Base-by-base conservation (phyloP, 805 yeast species). In the Pichia sporocuriosa region DNA sequence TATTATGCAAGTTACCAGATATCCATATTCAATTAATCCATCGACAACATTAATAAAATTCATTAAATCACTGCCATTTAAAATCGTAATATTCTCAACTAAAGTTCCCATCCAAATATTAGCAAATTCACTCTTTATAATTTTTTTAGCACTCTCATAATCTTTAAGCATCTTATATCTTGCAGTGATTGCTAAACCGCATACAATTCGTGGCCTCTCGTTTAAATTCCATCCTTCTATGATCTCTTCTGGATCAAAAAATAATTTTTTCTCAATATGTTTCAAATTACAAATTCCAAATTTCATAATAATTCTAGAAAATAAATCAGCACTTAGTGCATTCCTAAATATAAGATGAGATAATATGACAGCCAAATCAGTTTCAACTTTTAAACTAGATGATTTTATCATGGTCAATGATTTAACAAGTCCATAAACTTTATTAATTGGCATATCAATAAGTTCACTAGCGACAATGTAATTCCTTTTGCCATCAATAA, bases 21-120 rank as follows among this genome's bases (percentile, higher is more conserved):
- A 20, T 13, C 43, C 31, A 17, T 40, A 39, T 17, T 45, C 36
- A 29, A 50, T 34, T 31, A 42, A 29, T 9, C 40, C 39, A 27
- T 52, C 41, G 7, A 52, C 22, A 10, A 57, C 41, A 6, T 43
- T 44, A 3, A 57, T 23, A 15, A 60, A 16, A 40, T 59, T 55
- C 22, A 47, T 43, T 7, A 50, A 40, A 36, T 52, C 50, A 23
- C 35, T 39, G 4, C 34, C 29, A 13, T n/a, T 32, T 9, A 44
- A 29, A 3, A 35, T 24, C 13, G 24, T 11, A 11, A 12, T 23
- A 26, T 33, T 31, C 15, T 37, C 20, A 7, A 35, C 11, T 3
- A 43, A 30, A 27, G 48, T 39, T 0, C 55, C 53, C 17, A 58
- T 30, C 63, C 61, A 60, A 7, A 36, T n/a, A 8, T 40, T 26